Conservation (phyloP, 768 basidiomycete genomes). For the Hirschioporus abietinus region DNA sequence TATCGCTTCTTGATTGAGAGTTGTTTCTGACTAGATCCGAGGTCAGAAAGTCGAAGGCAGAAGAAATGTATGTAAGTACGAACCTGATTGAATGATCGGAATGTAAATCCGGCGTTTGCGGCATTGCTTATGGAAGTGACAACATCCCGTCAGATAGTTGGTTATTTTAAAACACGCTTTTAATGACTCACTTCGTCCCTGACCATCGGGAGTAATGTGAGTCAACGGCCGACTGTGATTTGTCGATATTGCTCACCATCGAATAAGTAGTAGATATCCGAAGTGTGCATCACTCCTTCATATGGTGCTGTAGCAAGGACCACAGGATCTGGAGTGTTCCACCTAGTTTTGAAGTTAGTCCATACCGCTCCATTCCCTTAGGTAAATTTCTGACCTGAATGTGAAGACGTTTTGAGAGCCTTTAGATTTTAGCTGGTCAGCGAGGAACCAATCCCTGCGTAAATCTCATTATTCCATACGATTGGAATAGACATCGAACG, state of each 20-base stretch:
- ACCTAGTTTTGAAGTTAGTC: slow-evolving; percentile 20
- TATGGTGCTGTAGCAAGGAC: slow-evolving; percentile 30
- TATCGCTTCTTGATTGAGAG: slow-evolving; percentile 34
- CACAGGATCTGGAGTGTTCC: slow-evolving; percentile 40
- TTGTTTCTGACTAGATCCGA: slow-evolving; percentile 28
- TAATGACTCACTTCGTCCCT: slow-evolving; percentile 14
- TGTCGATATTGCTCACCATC: slow-evolving; percentile 25
- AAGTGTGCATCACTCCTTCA: slow-evolving; percentile 37
- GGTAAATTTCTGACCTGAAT: slow-evolving; percentile 24
- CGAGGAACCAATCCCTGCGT: slow-evolving; percentile 35
- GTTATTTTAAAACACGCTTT: neutral
- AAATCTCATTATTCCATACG: slow-evolving; percentile 1
- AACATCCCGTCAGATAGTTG: neutral
- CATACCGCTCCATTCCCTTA: neutral
- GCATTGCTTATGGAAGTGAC: slow-evolving; percentile 7
- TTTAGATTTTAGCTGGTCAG: slow-evolving; percentile 25
- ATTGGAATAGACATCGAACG: neutral
- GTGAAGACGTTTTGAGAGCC: slow-evolving; percentile 30
- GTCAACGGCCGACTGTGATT: neutral
- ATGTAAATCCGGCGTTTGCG: slow-evolving; percentile 30
- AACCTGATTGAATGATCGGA: slow-evolving; percentile 33
- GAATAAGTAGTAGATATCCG: slow-evolving; percentile 39
- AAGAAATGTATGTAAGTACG: slow-evolving; percentile 6
- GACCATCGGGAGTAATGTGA: neutral
- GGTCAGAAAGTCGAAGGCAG: neutral